Evolutionary conservation across 2,329 filamentous ascomycete species (phyloP).

Genomic region (Clarireedia paspali): DNA sequence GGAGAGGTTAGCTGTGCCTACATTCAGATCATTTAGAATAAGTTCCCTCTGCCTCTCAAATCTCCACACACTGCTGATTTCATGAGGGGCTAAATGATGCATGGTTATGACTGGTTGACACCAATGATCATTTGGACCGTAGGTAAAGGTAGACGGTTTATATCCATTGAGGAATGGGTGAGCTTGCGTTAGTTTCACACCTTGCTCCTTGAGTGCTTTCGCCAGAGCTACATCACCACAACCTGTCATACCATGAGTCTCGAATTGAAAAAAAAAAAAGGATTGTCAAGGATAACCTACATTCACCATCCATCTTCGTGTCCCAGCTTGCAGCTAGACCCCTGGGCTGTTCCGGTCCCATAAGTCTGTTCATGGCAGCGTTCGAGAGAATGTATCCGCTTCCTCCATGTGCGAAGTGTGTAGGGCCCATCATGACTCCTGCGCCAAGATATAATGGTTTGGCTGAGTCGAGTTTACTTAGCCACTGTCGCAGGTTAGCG

Average conservation of each 20-base stretch:
- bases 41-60: slow-evolving; percentile 37
- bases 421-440: slow-evolving; percentile 34
- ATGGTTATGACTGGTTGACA: slow-evolving; percentile 50
- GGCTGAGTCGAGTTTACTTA: slow-evolving; percentile 36
- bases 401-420: slow-evolving; percentile 47
- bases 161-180: slow-evolving; percentile 50
- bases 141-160: slow-evolving; percentile 40
- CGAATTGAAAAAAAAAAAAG: background rate
- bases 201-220: slow-evolving; percentile 40
- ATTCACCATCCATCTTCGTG: slow-evolving; percentile 32
- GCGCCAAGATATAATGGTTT: slow-evolving; percentile 41
- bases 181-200: slow-evolving; percentile 34
- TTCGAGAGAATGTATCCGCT: slow-evolving; percentile 47
- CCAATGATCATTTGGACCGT: slow-evolving; percentile 36
- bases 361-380: slow-evolving; percentile 41
- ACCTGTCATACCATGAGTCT: background rate
- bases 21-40: slow-evolving; percentile 10
- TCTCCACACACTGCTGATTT: slow-evolving; percentile 44
- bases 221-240: slow-evolving; percentile 47
- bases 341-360: slow-evolving; percentile 31
- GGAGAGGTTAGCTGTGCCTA: background rate
- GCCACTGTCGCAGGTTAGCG: slow-evolving; percentile 32
- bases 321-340: slow-evolving; percentile 42
- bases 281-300: slow-evolving; percentile 14
- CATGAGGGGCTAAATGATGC: slow-evolving; percentile 46